These are phyloP conservation scores for Pythium apleroticum DNA, from an alignment of 352 stramenopile genomes.

Conservation along the genomic window DNA sequence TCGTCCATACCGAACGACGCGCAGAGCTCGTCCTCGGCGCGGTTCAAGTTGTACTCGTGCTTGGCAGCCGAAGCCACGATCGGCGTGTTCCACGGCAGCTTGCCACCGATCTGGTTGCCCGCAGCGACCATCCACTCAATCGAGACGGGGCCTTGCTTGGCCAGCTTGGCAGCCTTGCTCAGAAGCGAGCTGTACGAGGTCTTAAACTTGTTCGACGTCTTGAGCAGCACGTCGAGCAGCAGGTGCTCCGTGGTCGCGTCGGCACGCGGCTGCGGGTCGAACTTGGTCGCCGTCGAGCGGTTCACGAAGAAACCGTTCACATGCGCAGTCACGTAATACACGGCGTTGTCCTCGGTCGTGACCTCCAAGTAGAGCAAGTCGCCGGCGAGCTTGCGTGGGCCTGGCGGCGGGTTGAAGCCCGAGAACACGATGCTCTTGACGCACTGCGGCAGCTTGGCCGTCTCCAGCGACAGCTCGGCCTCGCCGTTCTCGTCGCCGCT, in stretches of 20 bases:
- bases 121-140: constrained; percentile 88
- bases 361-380: constrained; percentile 96
- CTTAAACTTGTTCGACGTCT: constrained; percentile 73
- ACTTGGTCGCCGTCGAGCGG: constrained; percentile 65
- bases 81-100: constrained; percentile 81
- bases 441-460: constrained; percentile 77
- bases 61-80: constrained; percentile 26
- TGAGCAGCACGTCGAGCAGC: constrained; percentile 78
- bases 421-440: constrained; percentile 92
- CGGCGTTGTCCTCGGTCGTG: constrained; percentile 57
- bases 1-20: constrained; percentile 92
- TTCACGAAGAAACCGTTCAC: constrained; percentile 95
- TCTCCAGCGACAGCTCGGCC: constrained; percentile 29
- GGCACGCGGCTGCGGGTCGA: constrained; percentile 77
- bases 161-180: constrained; percentile 69
- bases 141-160: constrained; percentile 73
- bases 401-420: constrained; percentile 94
- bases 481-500: constrained; percentile 32
- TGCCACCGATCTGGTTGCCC: constrained; percentile 69
- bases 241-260: constrained; percentile 51
- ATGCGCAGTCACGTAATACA: constrained; percentile 88
- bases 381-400: constrained; percentile 87
- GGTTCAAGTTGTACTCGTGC: constrained; percentile 79
- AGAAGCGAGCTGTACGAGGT: constrained; percentile 73
- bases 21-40: constrained; percentile 90